A percentile compares a stretch with the other conserved stretches of the same genome.
phyloP scores from a whole-genome alignment of 495 filamentous ascomycete species.

The Pseudevernia furfuracea region DNA sequence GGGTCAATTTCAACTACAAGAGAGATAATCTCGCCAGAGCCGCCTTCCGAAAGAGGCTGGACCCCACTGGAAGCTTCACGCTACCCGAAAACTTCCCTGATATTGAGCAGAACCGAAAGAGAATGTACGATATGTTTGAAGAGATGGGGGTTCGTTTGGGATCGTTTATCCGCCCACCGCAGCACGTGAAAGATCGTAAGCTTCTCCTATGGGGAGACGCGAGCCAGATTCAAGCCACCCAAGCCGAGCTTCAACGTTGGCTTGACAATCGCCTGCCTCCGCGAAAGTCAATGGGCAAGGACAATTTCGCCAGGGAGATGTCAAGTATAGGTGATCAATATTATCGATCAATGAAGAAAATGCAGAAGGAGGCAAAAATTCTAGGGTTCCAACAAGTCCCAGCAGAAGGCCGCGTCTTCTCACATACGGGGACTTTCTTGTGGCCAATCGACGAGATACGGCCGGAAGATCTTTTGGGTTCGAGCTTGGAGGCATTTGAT shows the following conservation, averaged over 20 bases:
- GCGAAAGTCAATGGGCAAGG: conserved; percentile 4
- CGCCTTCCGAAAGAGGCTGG: conserved; percentile 23
- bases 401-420: conserved; percentile 23
- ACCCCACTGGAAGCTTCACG: conserved; percentile 7
- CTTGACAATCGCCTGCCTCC: background rate
- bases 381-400: conserved; percentile 32
- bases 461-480: conserved; percentile 37
- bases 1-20: conserved; percentile 14
- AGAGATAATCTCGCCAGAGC: conserved; percentile 27
- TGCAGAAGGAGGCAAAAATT: conserved; percentile 24
- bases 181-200: conserved; percentile 16
- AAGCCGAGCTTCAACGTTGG: conserved; percentile 20
- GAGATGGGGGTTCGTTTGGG: conserved; percentile 25
- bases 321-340: conserved; percentile 22
- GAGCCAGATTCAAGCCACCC: conserved; percentile 12
- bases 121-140: conserved; percentile 23
- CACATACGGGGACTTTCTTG: conserved; percentile 35
- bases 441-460: conserved; percentile 39
- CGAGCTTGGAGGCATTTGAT: conserved; percentile 42
- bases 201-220: conserved; percentile 27
- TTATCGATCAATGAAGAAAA: conserved; percentile 27
- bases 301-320: conserved; percentile 10
- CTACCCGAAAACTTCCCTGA: conserved; percentile 13
- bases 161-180: conserved; percentile 27
- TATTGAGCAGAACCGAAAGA: conserved; percentile 17